Base-by-base conservation (phyloP, 2,329 filamentous ascomycete species). In the Annulohypoxylon truncatum region DNA sequence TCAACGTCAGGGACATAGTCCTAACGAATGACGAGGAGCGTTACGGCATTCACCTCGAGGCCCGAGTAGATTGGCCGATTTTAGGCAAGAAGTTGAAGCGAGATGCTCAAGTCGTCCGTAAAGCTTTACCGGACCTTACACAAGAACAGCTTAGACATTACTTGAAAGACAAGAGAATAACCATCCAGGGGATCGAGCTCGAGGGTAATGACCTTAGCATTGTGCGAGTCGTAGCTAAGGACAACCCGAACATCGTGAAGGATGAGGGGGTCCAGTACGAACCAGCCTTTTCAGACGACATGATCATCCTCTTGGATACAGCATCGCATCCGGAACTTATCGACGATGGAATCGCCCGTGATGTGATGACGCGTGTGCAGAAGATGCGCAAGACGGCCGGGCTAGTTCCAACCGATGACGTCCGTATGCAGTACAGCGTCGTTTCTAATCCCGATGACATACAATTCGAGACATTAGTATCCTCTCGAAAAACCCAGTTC, bases 21-120 rank as follows among this genome's bases (percentile, higher is more conserved):
- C 85, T 97, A 56, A 93, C 93, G 2, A 90, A 88, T 6, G 94
- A 98, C 69, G 96, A 98, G 81, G 90, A 89, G 59, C 92, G 91
- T 77, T 97, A 97, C 82, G 92, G 94, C 58, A 94, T 99, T 47
- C 90, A 96, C 76, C 97, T 97, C 81, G 93, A 92, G 67, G 93
- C 95, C 13, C 89, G 87, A 38, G 94, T 94, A 6, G 96, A 99
- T 79, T 97, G 96, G 91, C 94, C 96, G 12, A 91, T 92, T 1
- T 85, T 99, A 13, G 96, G 96, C 70, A 97, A 97, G 87, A 98
- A 98, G 83, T 86, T 98, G 72, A 97, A 97, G 85, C 97, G 97
- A 81, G 94, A 97, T 75, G 92, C 94, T 70, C 89, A 90, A 70
- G 93, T 91, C 77, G 94, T 98, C 72, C 96, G 96, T 84, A 96